Evolutionary conservation across 2,329 filamentous ascomycete species (phyloP).

Genomic region (Tolypocladium inflatum): DNA sequence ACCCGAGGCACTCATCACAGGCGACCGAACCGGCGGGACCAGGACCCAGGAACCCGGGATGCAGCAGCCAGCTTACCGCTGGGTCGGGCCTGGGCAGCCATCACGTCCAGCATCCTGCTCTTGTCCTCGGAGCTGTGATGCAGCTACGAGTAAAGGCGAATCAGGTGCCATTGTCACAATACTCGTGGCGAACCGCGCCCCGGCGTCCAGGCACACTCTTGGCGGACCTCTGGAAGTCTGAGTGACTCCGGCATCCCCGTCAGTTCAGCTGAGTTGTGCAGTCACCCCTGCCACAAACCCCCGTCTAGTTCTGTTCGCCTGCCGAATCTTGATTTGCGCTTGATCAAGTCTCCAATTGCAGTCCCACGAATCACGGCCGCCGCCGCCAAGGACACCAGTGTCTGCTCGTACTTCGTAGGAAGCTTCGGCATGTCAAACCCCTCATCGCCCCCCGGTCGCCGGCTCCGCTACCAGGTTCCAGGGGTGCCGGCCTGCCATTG

Average conservation of each 20-base stretch:
- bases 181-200: not conserved
- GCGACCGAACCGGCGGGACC: not conserved
- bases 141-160: not conserved
- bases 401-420: no score
- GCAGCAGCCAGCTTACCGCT: not conserved
- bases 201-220: not conserved
- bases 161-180: not conserved
- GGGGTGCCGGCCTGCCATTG: not conserved
- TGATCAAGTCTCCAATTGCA: not conserved
- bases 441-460: not conserved
- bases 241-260: not conserved
- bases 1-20: not conserved
- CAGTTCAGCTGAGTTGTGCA: slow-evolving; percentile 1
- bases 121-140: not conserved
- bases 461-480: no score
- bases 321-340: slow-evolving; percentile 5
- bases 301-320: not conserved
- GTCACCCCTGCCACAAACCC: not conserved
- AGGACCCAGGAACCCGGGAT: not conserved
- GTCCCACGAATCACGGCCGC: not conserved
- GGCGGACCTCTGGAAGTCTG: not conserved
- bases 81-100: not conserved
- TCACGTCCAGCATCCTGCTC: not conserved
- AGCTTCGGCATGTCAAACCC: not conserved
- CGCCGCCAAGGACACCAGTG: not conserved